Base-by-base conservation (phyloP, 2,329 filamentous ascomycete genomes). In the Aspergillus sp. region DNA sequence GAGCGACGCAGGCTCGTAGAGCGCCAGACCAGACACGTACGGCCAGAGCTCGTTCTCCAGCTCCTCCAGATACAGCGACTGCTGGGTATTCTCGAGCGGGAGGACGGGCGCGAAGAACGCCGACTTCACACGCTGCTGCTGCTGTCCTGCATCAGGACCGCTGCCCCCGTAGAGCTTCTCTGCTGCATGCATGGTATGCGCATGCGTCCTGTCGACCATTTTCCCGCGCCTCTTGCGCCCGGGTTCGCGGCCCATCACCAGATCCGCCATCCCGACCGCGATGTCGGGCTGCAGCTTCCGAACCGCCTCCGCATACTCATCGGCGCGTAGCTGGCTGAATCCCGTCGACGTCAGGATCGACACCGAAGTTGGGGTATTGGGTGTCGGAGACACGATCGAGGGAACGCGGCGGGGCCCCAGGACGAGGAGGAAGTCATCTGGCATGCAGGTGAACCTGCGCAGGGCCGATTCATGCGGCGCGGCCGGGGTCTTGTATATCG, bases 341-440 rank as follows among this genome's bases (percentile, higher is more conserved):
- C 91, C 91, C 1, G 86, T 84, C 0, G 86, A 89, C 2, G 91
- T 94, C 53, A 83, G 78, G 29, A 96, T 72, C 12, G 82, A 78
- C 26, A 96, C 69, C 29, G 78, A 72, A 24, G 73, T 74, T 40
- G 80, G 74, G 6, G 78, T 79, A 54, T 91, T 86, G 42, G 77
- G 67, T 7, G 64, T 57, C 0, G 84, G 82, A 5, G 80, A 76
- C 6, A 71, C 61, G 13, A 95, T 78, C 1, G 86, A 76, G 1
- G 88, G 83, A 30, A 80, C 75, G 19, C 89, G 73, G 33, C 91
- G 79, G 0, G 89, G 74, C 8, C 80, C 84, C 3, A 98, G 64
- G 2, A 98, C 61, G 5, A 86, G 73, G 28, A 82, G 57, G 19
- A 77, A 64, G 11, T 78, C 70, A 10, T 75, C 57, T 0, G 83